Evolutionary conservation across 2,329 filamentous ascomycete genomes (phyloP).

Genomic region (Cylindrodendrum hubeiense): DNA sequence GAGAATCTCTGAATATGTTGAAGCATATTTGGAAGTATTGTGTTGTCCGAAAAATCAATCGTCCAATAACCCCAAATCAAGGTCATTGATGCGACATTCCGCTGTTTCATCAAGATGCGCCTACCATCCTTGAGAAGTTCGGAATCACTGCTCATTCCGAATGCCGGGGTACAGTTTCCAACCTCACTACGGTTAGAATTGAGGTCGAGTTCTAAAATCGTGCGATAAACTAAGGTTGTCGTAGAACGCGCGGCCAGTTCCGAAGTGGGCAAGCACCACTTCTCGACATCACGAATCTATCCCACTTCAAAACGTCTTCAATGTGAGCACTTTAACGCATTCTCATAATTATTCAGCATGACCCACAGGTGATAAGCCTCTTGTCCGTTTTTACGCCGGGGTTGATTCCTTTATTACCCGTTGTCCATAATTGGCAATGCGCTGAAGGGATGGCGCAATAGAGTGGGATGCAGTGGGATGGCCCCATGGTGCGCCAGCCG

Average conservation of each 20-base stretch:
- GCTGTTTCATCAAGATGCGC: background rate
- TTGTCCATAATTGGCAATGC: constrained; percentile 34
- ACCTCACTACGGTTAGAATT: background rate
- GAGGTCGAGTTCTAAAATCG: background rate
- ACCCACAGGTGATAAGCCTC: constrained; percentile 15
- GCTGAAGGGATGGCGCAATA: constrained; percentile 37
- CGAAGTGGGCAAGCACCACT: background rate
- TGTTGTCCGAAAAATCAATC: background rate
- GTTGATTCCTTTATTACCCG: constrained; percentile 15
- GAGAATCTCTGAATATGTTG: background rate
- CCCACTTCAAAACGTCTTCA: constrained; percentile 24
- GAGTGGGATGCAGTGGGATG: constrained; percentile 31
- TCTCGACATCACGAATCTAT: constrained; percentile 18
- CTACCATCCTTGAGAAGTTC: background rate
- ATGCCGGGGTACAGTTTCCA: background rate
- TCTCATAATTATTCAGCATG: constrained; percentile 34
- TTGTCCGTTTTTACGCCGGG: constrained; percentile 9
- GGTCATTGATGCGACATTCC: background rate
- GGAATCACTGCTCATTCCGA: background rate
- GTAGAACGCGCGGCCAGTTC: background rate
- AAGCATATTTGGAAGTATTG: background rate
- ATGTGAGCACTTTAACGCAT: background rate
- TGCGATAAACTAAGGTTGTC: background rate
- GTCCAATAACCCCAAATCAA: background rate
- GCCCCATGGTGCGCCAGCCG: constrained; percentile 20